phyloP scores from a whole-genome alignment of 2,329 filamentous ascomycete genomes.

The Alternaria panax region DNA sequence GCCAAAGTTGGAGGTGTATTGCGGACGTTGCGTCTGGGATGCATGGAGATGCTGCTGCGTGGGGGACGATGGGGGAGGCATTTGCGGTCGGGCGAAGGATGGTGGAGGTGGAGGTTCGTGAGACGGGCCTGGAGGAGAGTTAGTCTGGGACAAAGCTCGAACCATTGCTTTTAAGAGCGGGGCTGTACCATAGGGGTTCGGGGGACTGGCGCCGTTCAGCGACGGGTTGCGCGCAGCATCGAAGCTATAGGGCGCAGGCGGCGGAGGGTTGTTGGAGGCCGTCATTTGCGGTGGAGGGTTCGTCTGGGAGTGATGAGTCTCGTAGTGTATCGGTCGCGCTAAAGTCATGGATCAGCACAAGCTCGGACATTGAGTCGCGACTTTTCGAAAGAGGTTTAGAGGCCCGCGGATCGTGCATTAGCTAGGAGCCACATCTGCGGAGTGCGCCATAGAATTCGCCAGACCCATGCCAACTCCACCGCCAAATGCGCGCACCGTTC shows the following conservation, averaged over 20 bases:
- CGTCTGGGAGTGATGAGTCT: constrained; percentile 38
- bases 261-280: constrained; percentile 39
- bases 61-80: constrained; percentile 60
- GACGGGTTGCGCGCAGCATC: constrained; percentile 54
- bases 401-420: constrained; percentile 30
- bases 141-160: constrained; percentile 32
- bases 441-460: constrained; percentile 31
- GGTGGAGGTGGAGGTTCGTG: constrained; percentile 53
- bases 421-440: constrained; percentile 38
- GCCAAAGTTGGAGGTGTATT: constrained; percentile 52
- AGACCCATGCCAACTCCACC: constrained; percentile 22
- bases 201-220: constrained; percentile 49
- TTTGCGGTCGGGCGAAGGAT: constrained; percentile 54
- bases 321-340: constrained; percentile 39
- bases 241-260: constrained; percentile 52
- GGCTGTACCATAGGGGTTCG: constrained; percentile 45
- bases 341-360: constrained; percentile 29
- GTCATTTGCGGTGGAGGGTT: constrained; percentile 47
- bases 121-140: constrained; percentile 41
- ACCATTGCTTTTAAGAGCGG: constrained; percentile 19
- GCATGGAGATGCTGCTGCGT: constrained; percentile 51
- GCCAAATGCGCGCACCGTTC: constrained; percentile 14
- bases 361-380: constrained; percentile 20
- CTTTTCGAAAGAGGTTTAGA: constrained; percentile 22
- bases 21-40: constrained; percentile 53